Conservation (phyloP, 2,329 filamentous ascomycete genomes). For the Pseudopithomyces chartarum region DNA sequence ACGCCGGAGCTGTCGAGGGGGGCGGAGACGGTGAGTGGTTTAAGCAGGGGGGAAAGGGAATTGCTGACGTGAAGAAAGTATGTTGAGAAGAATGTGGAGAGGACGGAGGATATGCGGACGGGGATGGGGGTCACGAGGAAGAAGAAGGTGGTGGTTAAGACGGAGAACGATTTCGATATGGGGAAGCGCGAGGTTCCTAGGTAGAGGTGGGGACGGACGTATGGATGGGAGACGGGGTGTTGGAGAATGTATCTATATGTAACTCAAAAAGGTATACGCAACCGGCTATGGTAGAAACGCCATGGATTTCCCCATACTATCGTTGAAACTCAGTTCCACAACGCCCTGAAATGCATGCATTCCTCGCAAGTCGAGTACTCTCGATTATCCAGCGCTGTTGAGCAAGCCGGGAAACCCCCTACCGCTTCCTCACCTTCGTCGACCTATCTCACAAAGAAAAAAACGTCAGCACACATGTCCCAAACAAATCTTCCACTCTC, state of each 20-base stretch:
- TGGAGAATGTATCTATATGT: background rate
- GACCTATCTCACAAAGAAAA: background rate
- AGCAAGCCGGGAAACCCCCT: too few species aligned
- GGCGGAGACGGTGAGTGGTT: background rate
- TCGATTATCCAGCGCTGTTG: background rate
- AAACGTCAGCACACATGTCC: background rate
- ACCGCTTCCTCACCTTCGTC: background rate
- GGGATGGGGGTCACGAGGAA: constrained; percentile 13
- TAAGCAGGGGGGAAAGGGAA: background rate
- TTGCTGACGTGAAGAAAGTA: background rate
- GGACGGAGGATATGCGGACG: constrained; percentile 6
- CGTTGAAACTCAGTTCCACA: background rate
- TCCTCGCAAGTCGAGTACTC: background rate
- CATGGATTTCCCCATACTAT: background rate
- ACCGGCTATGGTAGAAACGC: background rate
- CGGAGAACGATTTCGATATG: constrained; percentile 13
- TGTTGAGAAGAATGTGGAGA: constrained; percentile 12
- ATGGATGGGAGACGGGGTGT: background rate
- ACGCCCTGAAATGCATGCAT: background rate
- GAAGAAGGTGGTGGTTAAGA: constrained; percentile 15
- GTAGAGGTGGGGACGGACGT: background rate
- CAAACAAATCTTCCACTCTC: background rate
- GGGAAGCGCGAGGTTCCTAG: background rate
- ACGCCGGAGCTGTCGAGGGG: constrained; percentile 11
- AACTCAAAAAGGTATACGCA: background rate